Evolutionary conservation across 148 eudicot genomes (phyloP).

Genomic region (Tetragonia tetragonoides): DNA sequence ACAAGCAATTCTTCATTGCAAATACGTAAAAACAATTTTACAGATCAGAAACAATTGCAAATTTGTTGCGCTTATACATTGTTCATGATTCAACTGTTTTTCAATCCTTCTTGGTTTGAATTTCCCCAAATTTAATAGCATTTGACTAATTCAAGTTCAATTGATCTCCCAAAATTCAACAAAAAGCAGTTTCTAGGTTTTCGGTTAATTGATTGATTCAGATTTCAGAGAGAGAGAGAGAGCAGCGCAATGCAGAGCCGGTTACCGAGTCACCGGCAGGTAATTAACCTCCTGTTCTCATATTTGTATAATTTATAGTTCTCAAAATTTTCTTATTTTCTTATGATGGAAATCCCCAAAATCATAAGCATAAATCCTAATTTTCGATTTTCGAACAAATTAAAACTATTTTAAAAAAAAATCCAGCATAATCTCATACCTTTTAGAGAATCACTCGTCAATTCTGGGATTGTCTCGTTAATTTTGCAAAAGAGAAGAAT

Average conservation of each 20-base stretch:
- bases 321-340: no score
- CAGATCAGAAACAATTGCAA: background rate
- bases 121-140: constrained; percentile 1
- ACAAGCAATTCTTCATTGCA: background rate
- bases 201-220: no score
- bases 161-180: background rate
- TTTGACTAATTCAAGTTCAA: background rate
- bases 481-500: no score
- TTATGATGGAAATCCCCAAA: no score
- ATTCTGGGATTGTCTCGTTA: no score
- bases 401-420: no score
- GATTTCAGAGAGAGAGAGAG: background rate
- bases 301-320: background rate
- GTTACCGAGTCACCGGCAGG: constrained; percentile 54
- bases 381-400: no score
- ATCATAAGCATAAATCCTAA: no score
- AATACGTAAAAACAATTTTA: background rate
- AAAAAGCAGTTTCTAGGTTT: no score
- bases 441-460: no score
- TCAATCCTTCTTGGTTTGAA: background rate
- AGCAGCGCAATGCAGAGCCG: constrained; percentile 52
- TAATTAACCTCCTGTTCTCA: constrained; percentile 20
- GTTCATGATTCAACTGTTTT: background rate
- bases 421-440: no score
- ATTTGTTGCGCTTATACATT: background rate